A percentile compares a stretch with the other conserved stretches of the same genome.
These are phyloP conservation scores for Aspergillus glaucus DNA, from an alignment of 2,329 filamentous ascomycete genomes.

Conservation along the genomic window DNA sequence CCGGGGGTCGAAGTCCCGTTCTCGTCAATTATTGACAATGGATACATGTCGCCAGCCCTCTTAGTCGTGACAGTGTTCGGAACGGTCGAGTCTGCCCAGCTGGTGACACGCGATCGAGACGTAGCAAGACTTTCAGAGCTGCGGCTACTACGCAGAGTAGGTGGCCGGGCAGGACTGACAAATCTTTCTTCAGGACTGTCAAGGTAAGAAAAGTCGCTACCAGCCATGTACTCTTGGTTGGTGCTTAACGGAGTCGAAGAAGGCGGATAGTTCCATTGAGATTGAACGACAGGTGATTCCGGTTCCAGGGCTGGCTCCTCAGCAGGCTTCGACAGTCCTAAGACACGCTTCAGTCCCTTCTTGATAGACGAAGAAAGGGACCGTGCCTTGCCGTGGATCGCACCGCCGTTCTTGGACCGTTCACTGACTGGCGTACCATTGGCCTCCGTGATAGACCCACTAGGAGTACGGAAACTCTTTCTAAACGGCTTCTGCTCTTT, in stretches of 20 bases:
- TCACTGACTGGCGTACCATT: slow-evolving; percentile 5
- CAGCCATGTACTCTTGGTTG: slow-evolving; percentile 4
- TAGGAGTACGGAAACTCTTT: slow-evolving; percentile 29
- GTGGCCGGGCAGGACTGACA: slow-evolving; percentile 6
- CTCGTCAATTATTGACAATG: slow-evolving; percentile 41
- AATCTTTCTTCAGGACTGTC: background rate
- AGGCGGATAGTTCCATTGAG: slow-evolving; percentile 6
- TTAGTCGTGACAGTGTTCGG: slow-evolving; percentile 34
- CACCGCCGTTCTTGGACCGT: slow-evolving; percentile 1
- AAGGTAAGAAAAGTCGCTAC: background rate
- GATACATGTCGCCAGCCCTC: slow-evolving; percentile 27
- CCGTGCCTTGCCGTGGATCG: slow-evolving; percentile 24
- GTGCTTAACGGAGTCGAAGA: slow-evolving; percentile 1
- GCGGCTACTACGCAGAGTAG: slow-evolving; percentile 17
- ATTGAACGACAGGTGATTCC: slow-evolving; percentile 6
- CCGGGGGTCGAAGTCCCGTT: slow-evolving; percentile 14
- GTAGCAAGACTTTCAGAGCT: slow-evolving; percentile 31
- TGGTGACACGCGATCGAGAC: slow-evolving; percentile 41
- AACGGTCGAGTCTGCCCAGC: slow-evolving; percentile 44
- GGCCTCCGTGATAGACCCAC: slow-evolving; percentile 14
- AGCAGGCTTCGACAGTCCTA: slow-evolving; percentile 27
- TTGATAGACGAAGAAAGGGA: slow-evolving; percentile 38
- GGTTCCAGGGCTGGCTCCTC: slow-evolving; percentile 2
- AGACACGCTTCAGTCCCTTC: slow-evolving; percentile 34
- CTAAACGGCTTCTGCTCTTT: slow-evolving; percentile 31